Evolutionary conservation across 495 filamentous ascomycete genomes (phyloP).

Genomic region (Neurospora sp.): DNA sequence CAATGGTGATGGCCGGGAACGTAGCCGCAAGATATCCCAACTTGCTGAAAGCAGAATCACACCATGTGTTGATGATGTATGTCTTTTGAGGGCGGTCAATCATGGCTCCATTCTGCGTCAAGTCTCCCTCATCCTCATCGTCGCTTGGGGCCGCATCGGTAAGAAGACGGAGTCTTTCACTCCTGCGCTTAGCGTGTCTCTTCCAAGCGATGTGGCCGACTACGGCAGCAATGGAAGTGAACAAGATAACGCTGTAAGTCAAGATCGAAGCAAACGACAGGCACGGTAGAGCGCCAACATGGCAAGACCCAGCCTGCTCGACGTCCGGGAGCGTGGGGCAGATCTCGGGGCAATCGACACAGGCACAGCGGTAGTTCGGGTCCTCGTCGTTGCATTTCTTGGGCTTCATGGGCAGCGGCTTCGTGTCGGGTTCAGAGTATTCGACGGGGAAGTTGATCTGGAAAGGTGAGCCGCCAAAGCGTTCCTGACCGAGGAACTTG

Average conservation of each 20-base stretch:
- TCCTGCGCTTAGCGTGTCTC: conserved; percentile 60
- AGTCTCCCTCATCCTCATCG: conserved; percentile 80
- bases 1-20: conserved; percentile 78
- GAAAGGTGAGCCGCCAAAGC: conserved; percentile 82
- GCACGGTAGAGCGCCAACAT: conserved; percentile 79
- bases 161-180: conserved; percentile 73
- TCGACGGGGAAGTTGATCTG: conserved; percentile 86
- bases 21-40: conserved; percentile 73
- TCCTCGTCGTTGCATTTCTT: conserved; percentile 86
- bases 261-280: conserved; percentile 86
- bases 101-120: conserved; percentile 60
- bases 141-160: conserved; percentile 77
- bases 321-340: conserved; percentile 75
- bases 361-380: conserved; percentile 77
- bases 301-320: conserved; percentile 54
- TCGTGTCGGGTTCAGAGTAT: conserved; percentile 53
- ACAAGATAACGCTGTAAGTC: conserved; percentile 66
- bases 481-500: conserved; percentile 87
- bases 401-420: conserved; percentile 50
- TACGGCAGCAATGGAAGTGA: conserved; percentile 53
- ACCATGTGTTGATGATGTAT: conserved; percentile 68
- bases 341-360: conserved; percentile 78
- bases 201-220: conserved; percentile 66
- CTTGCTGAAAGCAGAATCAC: conserved; percentile 69
- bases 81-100: conserved; percentile 58